A percentile compares a stretch with the other conserved stretches of the same genome.
These are phyloP conservation scores for Boletus coccyginus DNA, from an alignment of 768 basidiomycete genomes.

Conservation along the genomic window DNA sequence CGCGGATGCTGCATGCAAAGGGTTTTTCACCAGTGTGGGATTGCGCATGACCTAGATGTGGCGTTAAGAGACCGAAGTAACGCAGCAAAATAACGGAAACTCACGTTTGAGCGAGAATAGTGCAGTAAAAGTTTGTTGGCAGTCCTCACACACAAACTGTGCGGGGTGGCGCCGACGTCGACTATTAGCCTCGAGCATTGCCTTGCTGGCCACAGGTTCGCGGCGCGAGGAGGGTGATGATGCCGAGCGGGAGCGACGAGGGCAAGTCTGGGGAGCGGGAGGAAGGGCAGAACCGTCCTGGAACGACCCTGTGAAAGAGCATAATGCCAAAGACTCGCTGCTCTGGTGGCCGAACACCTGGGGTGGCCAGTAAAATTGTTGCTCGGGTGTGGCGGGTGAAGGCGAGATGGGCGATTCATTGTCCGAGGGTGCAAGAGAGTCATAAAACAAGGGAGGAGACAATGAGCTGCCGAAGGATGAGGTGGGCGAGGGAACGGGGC, in stretches of 20 bases:
- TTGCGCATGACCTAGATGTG: conserved; percentile 24
- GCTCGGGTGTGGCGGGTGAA: conserved; percentile 19
- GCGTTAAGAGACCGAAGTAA: background rate
- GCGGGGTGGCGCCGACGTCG: conserved; percentile 31
- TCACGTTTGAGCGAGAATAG: conserved; percentile 33
- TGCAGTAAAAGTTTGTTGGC: conserved; percentile 29
- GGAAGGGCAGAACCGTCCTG: conserved; percentile 1
- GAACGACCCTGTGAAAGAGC: background rate
- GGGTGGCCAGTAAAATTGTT: conserved; percentile 1
- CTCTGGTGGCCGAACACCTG: background rate
- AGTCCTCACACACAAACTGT: conserved; percentile 14
- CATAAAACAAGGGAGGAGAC: conserved; percentile 21
- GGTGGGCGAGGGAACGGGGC: conserved; percentile 24
- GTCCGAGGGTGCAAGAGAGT: conserved; percentile 17
- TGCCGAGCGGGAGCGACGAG: conserved; percentile 18
- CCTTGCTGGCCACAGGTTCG: conserved; percentile 29
- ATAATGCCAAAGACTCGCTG: conserved; percentile 3
- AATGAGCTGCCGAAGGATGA: conserved; percentile 22
- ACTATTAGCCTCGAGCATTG: conserved; percentile 32
- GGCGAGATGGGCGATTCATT: conserved; percentile 16
- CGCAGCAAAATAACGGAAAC: background rate
- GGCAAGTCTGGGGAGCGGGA: background rate
- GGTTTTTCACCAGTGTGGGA: conserved; percentile 29
- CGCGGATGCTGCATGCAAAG: conserved; percentile 22
- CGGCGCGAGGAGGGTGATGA: conserved; percentile 13